Evolutionary conservation across 257 asterid genomes (phyloP), one percentile per base, ranked within the genome.

Genomic region (Cynanchum wilfordii): DNA sequence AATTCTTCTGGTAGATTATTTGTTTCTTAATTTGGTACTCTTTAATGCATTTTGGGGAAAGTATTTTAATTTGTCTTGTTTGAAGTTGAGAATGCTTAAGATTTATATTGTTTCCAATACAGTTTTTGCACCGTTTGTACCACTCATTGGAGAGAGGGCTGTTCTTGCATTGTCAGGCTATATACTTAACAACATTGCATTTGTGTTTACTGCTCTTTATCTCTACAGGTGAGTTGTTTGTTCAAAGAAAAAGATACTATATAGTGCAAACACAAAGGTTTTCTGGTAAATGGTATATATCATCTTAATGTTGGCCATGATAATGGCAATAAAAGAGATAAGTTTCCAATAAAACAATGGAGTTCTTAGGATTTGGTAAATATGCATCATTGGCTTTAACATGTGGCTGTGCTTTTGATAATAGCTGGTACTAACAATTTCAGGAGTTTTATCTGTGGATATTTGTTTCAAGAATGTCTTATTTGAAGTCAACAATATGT

Each of bases 111-210:
- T 69, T 30, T 80, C 38, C 30, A 47, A 38, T 79, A 86, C 95
- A 94, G 99, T 90, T 78, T 88, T 94, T 77, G 84, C 92, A 27
- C 97, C 99, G 54, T 74, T 91, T 82, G 84, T 87, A 74, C 97
- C 96, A 47, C 64, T 91, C 74, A 82, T 94, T 70, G 99, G 99
- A 79, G 79, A 85, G 75, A 88, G 96, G 78, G 98, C 96, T 50
- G 97, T 90, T 76, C 87, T 94, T 0, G 99, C 88, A 51, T 74
- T 94, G 57, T 91, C 97, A 66, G 97, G 98, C 73, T 94, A 91
- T 79, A 81, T 89, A 78, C 77, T 94, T 68, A 94, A 81, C 78
- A 91, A 90, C 73, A 16, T 79, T 54, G 88, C 88, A 38, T 94
- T 94, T 79, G 87, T 91, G 73, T 77, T 88, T 57, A 88, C 96